Evolutionary conservation across 192 early-diverging fungal species (phyloP).

Genomic region (Lunasporangiospora selenospora): DNA sequence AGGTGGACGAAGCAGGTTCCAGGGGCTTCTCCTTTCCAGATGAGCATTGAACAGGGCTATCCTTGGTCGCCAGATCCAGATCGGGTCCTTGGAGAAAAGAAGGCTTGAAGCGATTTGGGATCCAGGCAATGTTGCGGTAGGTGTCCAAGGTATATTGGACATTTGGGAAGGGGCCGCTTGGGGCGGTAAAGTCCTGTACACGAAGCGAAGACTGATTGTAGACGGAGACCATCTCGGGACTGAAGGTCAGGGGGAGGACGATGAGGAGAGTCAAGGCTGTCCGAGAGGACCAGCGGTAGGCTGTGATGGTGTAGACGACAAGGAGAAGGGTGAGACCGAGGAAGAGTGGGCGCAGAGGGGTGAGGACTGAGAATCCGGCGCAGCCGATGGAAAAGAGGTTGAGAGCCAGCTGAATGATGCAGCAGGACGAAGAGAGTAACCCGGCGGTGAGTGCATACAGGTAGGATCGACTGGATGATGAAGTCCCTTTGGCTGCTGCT

Average conservation of each 20-base stretch:
- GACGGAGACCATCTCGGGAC: conserved; percentile 52
- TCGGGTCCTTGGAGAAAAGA: too few species aligned
- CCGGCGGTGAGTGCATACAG: conserved; percentile 33
- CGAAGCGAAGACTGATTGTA: conserved; percentile 29
- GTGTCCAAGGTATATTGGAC: too few species aligned
- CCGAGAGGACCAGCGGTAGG: conserved; percentile 29
- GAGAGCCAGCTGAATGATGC: conserved; percentile 58
- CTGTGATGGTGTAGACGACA: conserved; percentile 23
- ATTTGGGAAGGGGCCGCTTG: too few species aligned
- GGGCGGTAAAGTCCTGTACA: too few species aligned
- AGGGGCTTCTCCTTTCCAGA: too few species aligned
- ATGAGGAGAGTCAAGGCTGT: conserved; percentile 17
- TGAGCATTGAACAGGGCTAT: too few species aligned
- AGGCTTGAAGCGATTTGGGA: too few species aligned
- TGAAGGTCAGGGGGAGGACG: conserved; percentile 36
- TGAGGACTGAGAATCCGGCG: conserved; percentile 62
- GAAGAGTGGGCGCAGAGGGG: conserved; percentile 53
- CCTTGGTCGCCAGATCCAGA: too few species aligned
- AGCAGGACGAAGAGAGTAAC: conserved; percentile 58
- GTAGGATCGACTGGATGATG: conserved; percentile 15
- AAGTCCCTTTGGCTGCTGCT: too few species aligned
- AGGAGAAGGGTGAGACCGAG: conserved; percentile 25
- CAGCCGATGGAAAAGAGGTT: conserved; percentile 61
- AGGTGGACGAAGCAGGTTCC: too few species aligned
- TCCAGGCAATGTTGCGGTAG: too few species aligned